These are phyloP conservation scores for Phaffia australis DNA, from an alignment of 768 basidiomycete species.

Conservation along the genomic window DNA sequence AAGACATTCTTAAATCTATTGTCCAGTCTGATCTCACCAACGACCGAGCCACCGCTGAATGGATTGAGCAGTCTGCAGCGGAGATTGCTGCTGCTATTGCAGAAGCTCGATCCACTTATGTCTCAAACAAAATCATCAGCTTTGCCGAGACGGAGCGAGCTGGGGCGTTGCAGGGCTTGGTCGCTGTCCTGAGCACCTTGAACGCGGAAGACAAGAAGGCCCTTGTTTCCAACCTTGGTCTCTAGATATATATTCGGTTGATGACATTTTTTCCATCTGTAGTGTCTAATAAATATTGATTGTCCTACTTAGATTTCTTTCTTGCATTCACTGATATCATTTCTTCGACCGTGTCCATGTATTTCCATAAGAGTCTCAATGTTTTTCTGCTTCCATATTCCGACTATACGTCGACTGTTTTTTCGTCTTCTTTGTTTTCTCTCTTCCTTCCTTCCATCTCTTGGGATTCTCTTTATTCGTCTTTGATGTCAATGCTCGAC, in stretches of 20 bases:
- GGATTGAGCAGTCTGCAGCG: constrained; percentile 57
- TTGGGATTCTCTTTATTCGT: too few species aligned
- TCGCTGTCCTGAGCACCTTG: constrained; percentile 61
- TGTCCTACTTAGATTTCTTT: not conserved
- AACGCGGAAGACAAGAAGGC: constrained; percentile 53
- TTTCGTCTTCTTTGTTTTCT: not conserved
- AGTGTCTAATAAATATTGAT: not conserved
- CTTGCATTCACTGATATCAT: not conserved
- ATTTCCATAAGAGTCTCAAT: not conserved
- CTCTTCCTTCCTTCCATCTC: constrained; percentile 2
- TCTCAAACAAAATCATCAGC: constrained; percentile 55
- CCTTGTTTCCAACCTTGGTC: not conserved
- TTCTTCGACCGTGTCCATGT: not conserved
- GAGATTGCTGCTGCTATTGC: constrained; percentile 48
- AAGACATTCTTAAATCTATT: constrained; percentile 53
- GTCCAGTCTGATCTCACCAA: constrained; percentile 47
- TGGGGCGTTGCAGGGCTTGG: constrained; percentile 60
- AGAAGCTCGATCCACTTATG: constrained; percentile 58
- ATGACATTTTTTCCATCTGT: not conserved
- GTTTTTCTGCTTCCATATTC: not conserved
- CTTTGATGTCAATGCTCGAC: too few species aligned
- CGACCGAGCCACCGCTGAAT: constrained; percentile 51
- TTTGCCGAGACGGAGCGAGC: constrained; percentile 65
- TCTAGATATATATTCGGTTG: not conserved
- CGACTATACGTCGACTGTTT: not conserved